Percentiles rank a stretch among this genome's conserved stretches.
Conservation (phyloP, 2,329 filamentous ascomycete genomes). For the Alternaria sp. region DNA sequence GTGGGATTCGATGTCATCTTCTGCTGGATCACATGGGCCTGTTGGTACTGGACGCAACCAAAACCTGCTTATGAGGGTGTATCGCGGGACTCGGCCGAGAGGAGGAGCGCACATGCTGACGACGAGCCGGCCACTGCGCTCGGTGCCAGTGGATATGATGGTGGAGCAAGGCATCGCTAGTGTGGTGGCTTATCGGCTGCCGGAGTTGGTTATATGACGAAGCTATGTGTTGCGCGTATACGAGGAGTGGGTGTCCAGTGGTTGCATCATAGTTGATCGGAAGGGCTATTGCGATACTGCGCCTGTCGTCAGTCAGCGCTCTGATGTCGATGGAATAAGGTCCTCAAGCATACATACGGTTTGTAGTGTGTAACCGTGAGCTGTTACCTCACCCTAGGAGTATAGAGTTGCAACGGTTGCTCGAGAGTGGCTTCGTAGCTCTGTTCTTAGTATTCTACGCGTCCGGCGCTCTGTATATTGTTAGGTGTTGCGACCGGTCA, state of each 20-base stretch:
- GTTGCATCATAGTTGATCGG: background rate
- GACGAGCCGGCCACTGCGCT: slow-evolving; percentile 10
- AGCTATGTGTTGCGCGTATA: background rate
- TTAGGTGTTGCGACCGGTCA: background rate
- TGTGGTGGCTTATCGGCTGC: background rate
- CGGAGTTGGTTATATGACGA: background rate
- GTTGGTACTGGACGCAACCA: slow-evolving; percentile 32
- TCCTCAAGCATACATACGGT: background rate
- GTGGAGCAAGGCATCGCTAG: slow-evolving; percentile 25
- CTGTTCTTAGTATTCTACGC: background rate
- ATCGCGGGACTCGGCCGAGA: background rate
- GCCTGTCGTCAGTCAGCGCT: background rate
- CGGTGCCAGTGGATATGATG: slow-evolving; percentile 10
- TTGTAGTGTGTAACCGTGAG: background rate
- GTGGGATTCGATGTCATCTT: slow-evolving; percentile 46
- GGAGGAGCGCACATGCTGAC: background rate
- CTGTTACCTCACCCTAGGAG: background rate
- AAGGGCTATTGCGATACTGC: background rate
- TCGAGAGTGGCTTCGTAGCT: background rate
- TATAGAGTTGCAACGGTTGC: background rate
- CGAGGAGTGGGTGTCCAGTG: background rate
- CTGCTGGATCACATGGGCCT: slow-evolving; percentile 46
- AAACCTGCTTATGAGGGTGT: background rate
- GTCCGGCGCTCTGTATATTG: background rate
- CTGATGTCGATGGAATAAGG: background rate